Conservation (phyloP, 331 rosid genomes). For the Acacia concinna region DNA sequence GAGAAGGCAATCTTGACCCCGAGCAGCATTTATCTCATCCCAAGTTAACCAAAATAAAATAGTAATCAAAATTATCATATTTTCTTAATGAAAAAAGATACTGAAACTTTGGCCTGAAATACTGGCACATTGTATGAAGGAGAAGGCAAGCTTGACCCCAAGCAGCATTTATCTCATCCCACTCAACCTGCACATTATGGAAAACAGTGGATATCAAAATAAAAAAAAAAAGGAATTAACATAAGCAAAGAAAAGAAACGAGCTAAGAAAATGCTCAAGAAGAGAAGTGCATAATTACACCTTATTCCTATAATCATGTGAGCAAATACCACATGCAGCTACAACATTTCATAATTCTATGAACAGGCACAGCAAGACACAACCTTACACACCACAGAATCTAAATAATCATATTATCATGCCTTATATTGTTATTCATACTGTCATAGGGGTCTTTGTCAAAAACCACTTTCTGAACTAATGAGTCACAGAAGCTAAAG, state of each 20-base stretch:
- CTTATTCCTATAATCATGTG: constrained; percentile 15
- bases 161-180: constrained; percentile 99
- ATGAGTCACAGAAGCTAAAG: too few relatives aligned
- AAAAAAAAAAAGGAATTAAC: background rate
- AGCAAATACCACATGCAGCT: constrained; percentile 16
- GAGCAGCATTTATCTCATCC: constrained; percentile 99
- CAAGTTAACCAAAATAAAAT: constrained; percentile 45
- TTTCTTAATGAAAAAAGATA: background rate
- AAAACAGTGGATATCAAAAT: constrained; percentile 32
- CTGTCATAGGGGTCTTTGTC: too few relatives aligned
- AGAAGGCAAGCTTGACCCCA: constrained; percentile 99
- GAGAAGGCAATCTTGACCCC: constrained; percentile 99
- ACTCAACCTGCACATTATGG: constrained; percentile 68
- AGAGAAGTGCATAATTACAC: background rate
- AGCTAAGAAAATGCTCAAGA: background rate
- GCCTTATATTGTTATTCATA: background rate
- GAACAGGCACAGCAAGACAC: constrained; percentile 17
- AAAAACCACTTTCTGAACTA: too few relatives aligned
- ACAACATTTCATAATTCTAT: constrained; percentile 9
- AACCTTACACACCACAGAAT: background rate
- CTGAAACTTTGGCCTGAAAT: constrained; percentile 88
- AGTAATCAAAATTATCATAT: background rate
- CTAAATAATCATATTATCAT: background rate
- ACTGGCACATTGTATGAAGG: constrained; percentile 96
- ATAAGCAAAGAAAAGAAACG: background rate